A percentile compares a stretch with the other conserved stretches of the same genome.
These are phyloP conservation scores for Magnolia changhungtana DNA, from an alignment of 164 flowering plant species.

Conservation along the genomic window DNA sequence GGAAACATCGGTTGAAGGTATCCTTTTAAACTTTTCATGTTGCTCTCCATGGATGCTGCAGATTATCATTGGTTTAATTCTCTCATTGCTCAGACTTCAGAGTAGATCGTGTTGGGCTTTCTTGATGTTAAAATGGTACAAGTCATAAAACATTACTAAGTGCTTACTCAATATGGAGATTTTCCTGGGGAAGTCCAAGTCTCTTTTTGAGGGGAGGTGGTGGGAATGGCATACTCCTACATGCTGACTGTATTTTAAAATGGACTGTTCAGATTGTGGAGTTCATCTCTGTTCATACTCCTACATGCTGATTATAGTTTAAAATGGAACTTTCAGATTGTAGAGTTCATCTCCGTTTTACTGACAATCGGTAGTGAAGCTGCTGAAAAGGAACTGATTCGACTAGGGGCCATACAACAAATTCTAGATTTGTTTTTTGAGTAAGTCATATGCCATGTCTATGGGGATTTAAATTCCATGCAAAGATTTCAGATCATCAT, in stretches of 20 bases:
- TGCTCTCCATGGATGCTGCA: neutral
- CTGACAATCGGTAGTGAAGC: slow-evolving; percentile 75
- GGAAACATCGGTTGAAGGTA: slow-evolving; percentile 95
- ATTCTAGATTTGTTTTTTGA: slow-evolving; percentile 79
- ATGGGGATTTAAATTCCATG: slow-evolving; percentile 2
- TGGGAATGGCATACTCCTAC: neutral
- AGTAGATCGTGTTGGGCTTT: neutral
- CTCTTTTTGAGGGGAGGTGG: neutral
- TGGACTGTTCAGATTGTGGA: slow-evolving; percentile 65
- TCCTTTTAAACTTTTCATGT: neutral
- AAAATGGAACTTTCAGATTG: slow-evolving; percentile 46
- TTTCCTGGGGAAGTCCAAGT: neutral
- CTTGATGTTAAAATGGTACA: neutral
- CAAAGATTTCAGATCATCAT: slow-evolving; percentile 7
- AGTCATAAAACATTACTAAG: neutral
- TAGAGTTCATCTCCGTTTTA: slow-evolving; percentile 85
- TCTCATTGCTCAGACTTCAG: neutral
- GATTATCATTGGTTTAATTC: neutral
- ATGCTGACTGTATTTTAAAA: neutral
- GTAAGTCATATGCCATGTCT: slow-evolving; percentile 41
- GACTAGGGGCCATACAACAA: slow-evolving; percentile 60
- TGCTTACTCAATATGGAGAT: neutral
- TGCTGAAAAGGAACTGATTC: slow-evolving; percentile 79
- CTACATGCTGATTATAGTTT: neutral
- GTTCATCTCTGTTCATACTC: slow-evolving; percentile 1